Evolutionary conservation across 2,329 filamentous ascomycete species (phyloP).

Genomic region (Fusarium oligoseptatum): DNA sequence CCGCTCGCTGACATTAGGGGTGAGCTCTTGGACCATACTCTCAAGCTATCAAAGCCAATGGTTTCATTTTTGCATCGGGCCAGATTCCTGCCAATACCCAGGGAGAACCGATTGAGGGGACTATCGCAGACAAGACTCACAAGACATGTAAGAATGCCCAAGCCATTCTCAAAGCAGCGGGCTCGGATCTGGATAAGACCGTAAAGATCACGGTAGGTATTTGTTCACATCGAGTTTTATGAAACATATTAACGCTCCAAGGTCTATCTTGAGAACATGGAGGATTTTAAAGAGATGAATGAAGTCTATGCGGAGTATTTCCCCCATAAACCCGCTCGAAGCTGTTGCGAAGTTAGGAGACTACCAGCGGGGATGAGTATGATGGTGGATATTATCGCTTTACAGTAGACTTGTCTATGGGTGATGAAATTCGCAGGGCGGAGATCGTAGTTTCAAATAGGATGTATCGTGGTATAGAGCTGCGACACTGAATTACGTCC

Average conservation of each 20-base stretch:
- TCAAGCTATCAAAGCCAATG: slow-evolving; percentile 40
- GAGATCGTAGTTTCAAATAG: neutral
- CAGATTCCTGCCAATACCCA: slow-evolving; percentile 73
- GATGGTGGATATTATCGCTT: neutral
- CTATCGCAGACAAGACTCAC: slow-evolving; percentile 57
- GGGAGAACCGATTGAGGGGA: slow-evolving; percentile 71
- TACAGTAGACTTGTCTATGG: neutral
- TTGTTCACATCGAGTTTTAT: too few relatives aligned
- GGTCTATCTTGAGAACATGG: neutral
- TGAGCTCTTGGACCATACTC: slow-evolving; percentile 28
- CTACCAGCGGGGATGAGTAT: neutral
- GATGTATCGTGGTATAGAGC: neutral
- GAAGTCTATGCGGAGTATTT: neutral
- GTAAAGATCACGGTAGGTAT: slow-evolving; percentile 68
- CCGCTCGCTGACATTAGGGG: neutral
- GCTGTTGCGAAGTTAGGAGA: neutral
- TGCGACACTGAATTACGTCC: neutral
- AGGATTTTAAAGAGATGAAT: neutral
- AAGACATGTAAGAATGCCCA: slow-evolving; percentile 65
- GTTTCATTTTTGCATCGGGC: slow-evolving; percentile 76
- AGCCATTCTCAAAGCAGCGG: slow-evolving; percentile 77
- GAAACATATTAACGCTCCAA: neutral
- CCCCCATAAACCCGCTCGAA: neutral
- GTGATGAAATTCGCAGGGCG: neutral
- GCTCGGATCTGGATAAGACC: slow-evolving; percentile 71